Conservation (phyloP, 768 basidiomycete species). For the Pholiota molesta region DNA sequence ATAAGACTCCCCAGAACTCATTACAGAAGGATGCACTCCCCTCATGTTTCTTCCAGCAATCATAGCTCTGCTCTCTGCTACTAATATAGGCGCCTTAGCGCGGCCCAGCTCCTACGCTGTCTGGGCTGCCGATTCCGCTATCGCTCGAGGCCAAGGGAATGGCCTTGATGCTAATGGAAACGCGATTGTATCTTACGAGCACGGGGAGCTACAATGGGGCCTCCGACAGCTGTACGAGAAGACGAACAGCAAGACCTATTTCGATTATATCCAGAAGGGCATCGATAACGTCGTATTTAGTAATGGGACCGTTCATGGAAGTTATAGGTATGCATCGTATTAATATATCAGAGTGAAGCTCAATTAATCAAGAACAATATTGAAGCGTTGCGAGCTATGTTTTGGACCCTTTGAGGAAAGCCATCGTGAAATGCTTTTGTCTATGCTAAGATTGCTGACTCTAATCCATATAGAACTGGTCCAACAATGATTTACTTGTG, state of each 20-base stretch:
- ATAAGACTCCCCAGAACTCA: neutral
- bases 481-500: conserved; percentile 43
- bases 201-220: conserved; percentile 43
- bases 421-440: too few species aligned
- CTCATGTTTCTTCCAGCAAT: neutral
- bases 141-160: conserved; percentile 45
- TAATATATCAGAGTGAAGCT: neutral
- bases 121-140: conserved; percentile 50
- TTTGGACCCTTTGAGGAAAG: conserved; percentile 39
- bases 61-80: conserved; percentile 3
- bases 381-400: conserved; percentile 34
- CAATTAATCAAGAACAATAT: neutral
- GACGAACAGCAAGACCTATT: conserved; percentile 45
- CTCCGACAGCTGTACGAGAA: conserved; percentile 41
- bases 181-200: conserved; percentile 42
- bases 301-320: conserved; percentile 42
- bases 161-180: conserved; percentile 36
- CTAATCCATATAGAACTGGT: conserved; percentile 33
- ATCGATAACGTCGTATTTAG: conserved; percentile 40
- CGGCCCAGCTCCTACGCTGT: conserved; percentile 42
- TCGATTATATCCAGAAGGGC: conserved; percentile 40
- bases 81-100: conserved; percentile 18
- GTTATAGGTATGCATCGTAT: conserved; percentile 34
- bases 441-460: neutral
- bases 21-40: neutral